A percentile compares a stretch with the other conserved stretches of the same genome.
Evolutionary conservation across 768 basidiomycete genomes (phyloP).

Genomic region (Cystoderma amianthinum): DNA sequence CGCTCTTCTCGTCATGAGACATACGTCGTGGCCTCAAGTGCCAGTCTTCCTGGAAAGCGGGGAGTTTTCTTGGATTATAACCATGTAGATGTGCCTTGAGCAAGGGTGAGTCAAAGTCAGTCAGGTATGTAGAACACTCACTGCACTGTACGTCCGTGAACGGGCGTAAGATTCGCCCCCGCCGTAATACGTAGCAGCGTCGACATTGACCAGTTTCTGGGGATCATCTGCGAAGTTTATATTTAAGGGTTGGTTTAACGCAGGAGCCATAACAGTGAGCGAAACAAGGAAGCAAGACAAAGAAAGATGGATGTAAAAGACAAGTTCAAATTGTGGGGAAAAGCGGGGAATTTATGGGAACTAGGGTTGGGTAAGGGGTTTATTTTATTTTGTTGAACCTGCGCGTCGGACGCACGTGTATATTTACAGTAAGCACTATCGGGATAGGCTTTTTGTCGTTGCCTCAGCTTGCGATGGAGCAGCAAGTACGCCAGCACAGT

Average conservation of each 20-base stretch:
- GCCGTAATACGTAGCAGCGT: conserved; percentile 80
- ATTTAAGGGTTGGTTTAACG: conserved; percentile 55
- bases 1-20: conserved; percentile 90
- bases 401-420: too few species aligned
- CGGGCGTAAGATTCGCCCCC: conserved; percentile 73
- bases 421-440: too few species aligned
- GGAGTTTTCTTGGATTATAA: conserved; percentile 62
- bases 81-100: conserved; percentile 64
- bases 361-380: not conserved
- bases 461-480: too few species aligned
- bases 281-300: not conserved
- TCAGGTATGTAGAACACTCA: conserved; percentile 28
- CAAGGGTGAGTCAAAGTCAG: conserved; percentile 8
- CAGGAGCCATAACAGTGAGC: conserved; percentile 49
- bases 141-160: conserved; percentile 83
- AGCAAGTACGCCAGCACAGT: too few species aligned
- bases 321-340: too few species aligned
- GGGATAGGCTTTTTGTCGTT: too few species aligned
- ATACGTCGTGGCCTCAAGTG: conserved; percentile 71
- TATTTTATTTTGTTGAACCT: not conserved
- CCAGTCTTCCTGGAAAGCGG: conserved; percentile 72
- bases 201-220: conserved; percentile 43
- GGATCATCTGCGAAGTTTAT: conserved; percentile 64
- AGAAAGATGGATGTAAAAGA: too few species aligned
- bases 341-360: not conserved